Base-by-base conservation (phyloP, 1,284 basidiomycete genomes). In the Puccinia horiana region DNA sequence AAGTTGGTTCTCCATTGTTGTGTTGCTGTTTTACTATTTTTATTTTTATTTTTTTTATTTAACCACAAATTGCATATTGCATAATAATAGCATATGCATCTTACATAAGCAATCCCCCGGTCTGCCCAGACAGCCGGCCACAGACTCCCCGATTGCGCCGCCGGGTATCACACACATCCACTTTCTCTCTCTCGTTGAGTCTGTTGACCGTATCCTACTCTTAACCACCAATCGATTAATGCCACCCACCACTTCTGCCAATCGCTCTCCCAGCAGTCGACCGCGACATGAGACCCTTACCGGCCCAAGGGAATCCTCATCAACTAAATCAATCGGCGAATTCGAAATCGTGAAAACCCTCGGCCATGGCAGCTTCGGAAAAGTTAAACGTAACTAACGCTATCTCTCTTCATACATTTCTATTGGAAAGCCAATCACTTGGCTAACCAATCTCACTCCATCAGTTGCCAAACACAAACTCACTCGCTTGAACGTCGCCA, bases 331-430 rank as follows among this genome's bases (percentile, higher is more conserved):
- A 5, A 81, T 81, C n/a, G 79, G 79, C 35, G 79, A 61, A 29
- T 81, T 74, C 58, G 79, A 81, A 12, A 81, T 81, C 49, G 70
- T 81, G 42, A 81, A 81, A 58, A 81, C 79, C 0, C 70, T 81
- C 18, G 79, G 79, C 47, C 79, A 81, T 81, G 79, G 79, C 42
- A 81, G 79, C 79, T 81, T 81, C 58, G 79, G 79, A 32, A 81
- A 81, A 44, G 79, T 81, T n/a, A 81, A 81, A 73, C 79, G 79
- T 81, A 23, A 54, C 65, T 42, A 12, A 23, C 69, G n/a, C 49
- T n/a, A 8, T 37, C 35, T 54, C 20, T 42, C n/a, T 20, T 37
- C n/a, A n/a, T n/a, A n/a, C n/a, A n/a, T n/a, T 4, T 32, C 49
- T 37, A 5, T 73, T 23, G 26, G 26, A 54, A 23, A 56, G 20